A percentile compares a stretch with the other conserved stretches of the same genome.
Conservation (phyloP, 2,329 filamentous ascomycete genomes). For the Saccharata proteae region DNA sequence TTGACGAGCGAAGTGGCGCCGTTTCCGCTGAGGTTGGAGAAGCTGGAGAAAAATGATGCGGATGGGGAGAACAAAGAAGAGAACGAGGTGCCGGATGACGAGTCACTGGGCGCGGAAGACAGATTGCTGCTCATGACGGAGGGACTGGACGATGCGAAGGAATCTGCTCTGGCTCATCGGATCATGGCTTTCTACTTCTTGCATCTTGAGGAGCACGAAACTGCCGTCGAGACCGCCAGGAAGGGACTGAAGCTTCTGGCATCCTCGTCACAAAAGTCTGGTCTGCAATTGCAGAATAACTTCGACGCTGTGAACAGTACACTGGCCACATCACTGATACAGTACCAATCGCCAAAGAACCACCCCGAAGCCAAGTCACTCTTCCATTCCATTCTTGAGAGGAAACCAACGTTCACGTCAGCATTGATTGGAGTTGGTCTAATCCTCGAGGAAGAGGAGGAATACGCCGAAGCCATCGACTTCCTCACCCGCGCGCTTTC, state of each 20-base stretch:
- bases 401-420: constrained; percentile 63
- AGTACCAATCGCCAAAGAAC: constrained; percentile 79
- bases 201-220: constrained; percentile 73
- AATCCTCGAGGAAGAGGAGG: constrained; percentile 86
- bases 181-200: constrained; percentile 76
- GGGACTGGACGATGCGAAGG: constrained; percentile 34
- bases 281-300: constrained; percentile 46
- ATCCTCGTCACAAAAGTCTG: constrained; percentile 52
- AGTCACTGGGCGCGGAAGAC: constrained; percentile 59
- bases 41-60: constrained; percentile 17
- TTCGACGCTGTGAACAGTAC: constrained; percentile 62
- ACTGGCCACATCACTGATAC: constrained; percentile 78
- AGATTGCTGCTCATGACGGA: constrained; percentile 66
- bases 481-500: constrained; percentile 67
- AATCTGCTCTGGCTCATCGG: constrained; percentile 72
- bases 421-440: constrained; percentile 83
- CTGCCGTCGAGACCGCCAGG: constrained; percentile 64
- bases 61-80: constrained; percentile 22
- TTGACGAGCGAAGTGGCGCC: constrained; percentile 74
- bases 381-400: constrained; percentile 68
- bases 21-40: constrained; percentile 43
- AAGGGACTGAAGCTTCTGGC: constrained; percentile 54
- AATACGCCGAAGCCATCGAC: constrained; percentile 68
- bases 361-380: constrained; percentile 79
- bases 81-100: constrained; percentile 41